These are phyloP conservation scores for Salix arbutifolia DNA, from an alignment of 345 rosid species.

Conservation along the genomic window DNA sequence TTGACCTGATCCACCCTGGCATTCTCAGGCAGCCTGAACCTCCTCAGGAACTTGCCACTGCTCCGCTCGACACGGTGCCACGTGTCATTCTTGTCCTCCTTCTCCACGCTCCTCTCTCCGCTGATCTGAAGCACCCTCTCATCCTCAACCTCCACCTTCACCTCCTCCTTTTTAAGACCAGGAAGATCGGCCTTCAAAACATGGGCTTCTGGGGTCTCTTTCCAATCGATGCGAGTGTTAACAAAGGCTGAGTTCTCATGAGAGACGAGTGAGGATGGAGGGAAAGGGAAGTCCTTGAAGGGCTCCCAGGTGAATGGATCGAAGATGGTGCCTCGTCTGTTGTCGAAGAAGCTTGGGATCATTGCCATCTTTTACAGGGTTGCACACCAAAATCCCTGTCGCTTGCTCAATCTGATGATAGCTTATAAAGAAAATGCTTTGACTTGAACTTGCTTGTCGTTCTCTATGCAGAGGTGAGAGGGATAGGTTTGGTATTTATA, in stretches of 20 bases:
- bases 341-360: not conserved
- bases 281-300: not conserved
- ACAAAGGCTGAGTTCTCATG: not conserved
- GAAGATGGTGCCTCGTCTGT: not conserved
- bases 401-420: too few species aligned
- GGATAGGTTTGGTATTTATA: not conserved
- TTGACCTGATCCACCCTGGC: not conserved
- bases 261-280: not conserved
- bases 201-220: not conserved
- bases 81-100: not conserved
- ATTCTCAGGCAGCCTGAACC: too few species aligned
- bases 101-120: not conserved
- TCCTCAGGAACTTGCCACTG: not conserved
- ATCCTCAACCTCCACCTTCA: not conserved
- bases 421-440: too few species aligned
- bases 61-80: not conserved
- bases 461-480: not conserved
- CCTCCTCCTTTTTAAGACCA: not conserved
- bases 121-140: not conserved
- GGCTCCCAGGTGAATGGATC: not conserved
- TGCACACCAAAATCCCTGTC: too few species aligned
- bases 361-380: not conserved
- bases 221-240: not conserved
- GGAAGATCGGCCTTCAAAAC: not conserved
- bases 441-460: not conserved